Percentiles rank a stretch among this genome's conserved stretches.
Conservation (phyloP, 495 filamentous ascomycete species). For the Hamigera avellanea region DNA sequence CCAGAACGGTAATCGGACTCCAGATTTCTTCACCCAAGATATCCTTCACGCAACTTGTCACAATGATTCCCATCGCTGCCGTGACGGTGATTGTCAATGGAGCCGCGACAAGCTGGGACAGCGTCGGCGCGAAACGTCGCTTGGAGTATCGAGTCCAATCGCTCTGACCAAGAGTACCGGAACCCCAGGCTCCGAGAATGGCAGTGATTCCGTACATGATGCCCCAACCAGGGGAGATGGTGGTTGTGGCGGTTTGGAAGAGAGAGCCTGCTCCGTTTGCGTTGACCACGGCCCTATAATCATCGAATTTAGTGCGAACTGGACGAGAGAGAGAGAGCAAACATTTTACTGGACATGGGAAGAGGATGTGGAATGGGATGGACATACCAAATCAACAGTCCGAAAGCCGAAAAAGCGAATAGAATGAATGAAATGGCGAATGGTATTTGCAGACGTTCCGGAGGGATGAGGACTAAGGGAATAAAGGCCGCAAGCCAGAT, state of each 20-base stretch:
- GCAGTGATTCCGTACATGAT: conserved; percentile 6
- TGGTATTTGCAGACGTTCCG: conserved; percentile 3
- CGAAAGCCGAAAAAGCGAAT: conserved; percentile 1
- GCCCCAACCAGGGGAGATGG: conserved; percentile 2
- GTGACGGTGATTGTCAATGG: too few species aligned
- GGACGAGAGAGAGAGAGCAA: neutral
- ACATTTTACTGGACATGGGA: too few species aligned
- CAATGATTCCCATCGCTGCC: too few species aligned
- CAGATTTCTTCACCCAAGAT: too few species aligned
- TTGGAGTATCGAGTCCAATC: conserved; percentile 7
- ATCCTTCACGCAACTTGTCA: too few species aligned
- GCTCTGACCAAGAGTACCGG: conserved; percentile 4
- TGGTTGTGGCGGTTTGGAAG: conserved; percentile 1
- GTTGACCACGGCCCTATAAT: conserved; percentile 1
- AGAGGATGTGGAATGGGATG: neutral
- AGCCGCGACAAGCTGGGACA: too few species aligned
- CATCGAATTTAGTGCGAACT: neutral
- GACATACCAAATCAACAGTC: conserved; percentile 2
- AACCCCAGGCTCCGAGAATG: conserved; percentile 5
- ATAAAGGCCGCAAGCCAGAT: conserved; percentile 5
- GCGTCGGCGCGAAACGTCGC: conserved; percentile 3
- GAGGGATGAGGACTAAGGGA: conserved; percentile 1
- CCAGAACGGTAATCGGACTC: too few species aligned
- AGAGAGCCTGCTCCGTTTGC: conserved; percentile 2
- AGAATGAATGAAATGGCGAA: conserved; percentile 2